Conservation (phyloP, 2,329 filamentous ascomycete species). For the Ophiostoma ips region DNA sequence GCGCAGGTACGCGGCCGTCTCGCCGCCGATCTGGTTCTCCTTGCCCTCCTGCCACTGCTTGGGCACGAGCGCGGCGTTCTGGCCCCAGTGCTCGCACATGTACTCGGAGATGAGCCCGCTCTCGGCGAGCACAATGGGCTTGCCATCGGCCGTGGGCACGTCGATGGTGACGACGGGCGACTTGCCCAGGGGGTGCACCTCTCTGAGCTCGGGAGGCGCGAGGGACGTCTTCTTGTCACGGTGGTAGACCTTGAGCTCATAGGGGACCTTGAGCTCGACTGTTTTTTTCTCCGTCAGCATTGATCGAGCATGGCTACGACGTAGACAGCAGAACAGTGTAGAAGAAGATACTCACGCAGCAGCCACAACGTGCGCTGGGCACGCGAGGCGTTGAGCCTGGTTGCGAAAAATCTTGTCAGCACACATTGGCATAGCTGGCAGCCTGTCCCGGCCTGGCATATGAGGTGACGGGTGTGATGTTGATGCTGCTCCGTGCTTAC, state of each 20-base stretch:
- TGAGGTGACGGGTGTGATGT: too few species aligned
- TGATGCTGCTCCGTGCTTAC: slow-evolving; percentile 1
- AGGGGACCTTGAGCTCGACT: slow-evolving; percentile 66
- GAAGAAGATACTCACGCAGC: slow-evolving; percentile 25
- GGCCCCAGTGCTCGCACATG: slow-evolving; percentile 49
- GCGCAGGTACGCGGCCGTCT: slow-evolving; percentile 46
- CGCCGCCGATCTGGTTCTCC: slow-evolving; percentile 42
- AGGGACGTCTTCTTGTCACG: slow-evolving; percentile 42
- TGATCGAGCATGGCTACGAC: not conserved
- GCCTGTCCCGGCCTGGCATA: not conserved
- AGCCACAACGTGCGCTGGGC: slow-evolving; percentile 77
- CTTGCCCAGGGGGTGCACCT: slow-evolving; percentile 76
- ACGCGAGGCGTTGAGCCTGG: slow-evolving; percentile 70
- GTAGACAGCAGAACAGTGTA: not conserved
- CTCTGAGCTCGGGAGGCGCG: slow-evolving; percentile 63
- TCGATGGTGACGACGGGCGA: slow-evolving; percentile 62
- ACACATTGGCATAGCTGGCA: not conserved
- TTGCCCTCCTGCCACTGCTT: slow-evolving; percentile 41
- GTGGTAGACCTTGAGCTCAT: slow-evolving; percentile 69
- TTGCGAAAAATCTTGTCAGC: not conserved
- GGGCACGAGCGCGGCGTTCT: slow-evolving; percentile 35
- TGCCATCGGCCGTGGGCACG: slow-evolving; percentile 20
- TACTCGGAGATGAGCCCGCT: slow-evolving; percentile 74
- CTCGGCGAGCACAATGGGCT: slow-evolving; percentile 58
- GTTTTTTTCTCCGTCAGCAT: not conserved